Base-by-base conservation (phyloP, 306 rosid genomes). In the Cicer yamashitae region DNA sequence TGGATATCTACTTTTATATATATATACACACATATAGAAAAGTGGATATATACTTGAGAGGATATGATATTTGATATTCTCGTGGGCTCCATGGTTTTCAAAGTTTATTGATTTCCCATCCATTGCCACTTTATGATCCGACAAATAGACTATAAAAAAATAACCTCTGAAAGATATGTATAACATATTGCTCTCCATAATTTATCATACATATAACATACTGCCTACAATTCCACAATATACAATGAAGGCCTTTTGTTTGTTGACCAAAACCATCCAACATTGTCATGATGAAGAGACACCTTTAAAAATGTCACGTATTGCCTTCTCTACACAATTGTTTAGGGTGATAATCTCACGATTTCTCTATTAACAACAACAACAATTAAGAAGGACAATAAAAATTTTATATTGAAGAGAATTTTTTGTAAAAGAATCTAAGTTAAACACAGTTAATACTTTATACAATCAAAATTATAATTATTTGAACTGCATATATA, bases 81-180 rank as follows among this genome's bases (percentile, higher is more conserved):
- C 10, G 76, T 66, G 86, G 82, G 82, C 2, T 66, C 85, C 76
- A 82, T 8, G 20, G 38, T 72, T 57, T 41, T 63, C 64, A 39
- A 70, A 44, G 78, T 68, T 76, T 63, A n/a, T 67, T 65, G 78
- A 59, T 81, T 81, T 68, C 50, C 78, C 81, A 77, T 84, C 83
- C 63, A 84, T 63, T 69, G 47, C 81, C 79, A 84, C 85, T 69
- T 68, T 62, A 72, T 73, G 83, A 84, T 77, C 81, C 83, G 81
- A 81, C 85, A 59, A 58, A 57, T 56, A 65, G 70, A 10, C 13
- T 17, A 61, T 46, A 39, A 30, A 52, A 18, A 72, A 76, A 61
- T 38, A 72, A 6, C 17, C 62, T 34, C 50, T 0, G 30, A 70
- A 17, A 43, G 40, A 45, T 67, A 67, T 72, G 37, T 48, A 53